phyloP scores from a whole-genome alignment of 2,329 filamentous ascomycete species.

The Pezicula rhizophila region DNA sequence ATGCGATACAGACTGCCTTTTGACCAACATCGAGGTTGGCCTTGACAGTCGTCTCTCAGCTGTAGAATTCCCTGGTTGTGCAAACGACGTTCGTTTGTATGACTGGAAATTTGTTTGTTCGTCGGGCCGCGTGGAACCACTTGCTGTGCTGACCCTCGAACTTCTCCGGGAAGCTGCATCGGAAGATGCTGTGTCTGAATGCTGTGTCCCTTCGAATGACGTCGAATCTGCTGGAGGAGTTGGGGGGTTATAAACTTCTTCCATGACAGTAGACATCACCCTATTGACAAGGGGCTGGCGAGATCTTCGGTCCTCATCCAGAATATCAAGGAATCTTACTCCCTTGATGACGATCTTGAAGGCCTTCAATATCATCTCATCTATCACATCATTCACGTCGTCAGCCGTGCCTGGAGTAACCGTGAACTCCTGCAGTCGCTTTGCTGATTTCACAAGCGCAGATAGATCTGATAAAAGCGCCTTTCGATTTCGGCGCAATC shows the following conservation, averaged over 20 bases:
- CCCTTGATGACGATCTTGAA: constrained; percentile 92
- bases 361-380: constrained; percentile 88
- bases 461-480: constrained; percentile 85
- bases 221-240: constrained; percentile 57
- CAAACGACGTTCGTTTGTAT: constrained; percentile 22
- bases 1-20: constrained; percentile 45
- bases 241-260: constrained; percentile 53
- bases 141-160: constrained; percentile 25
- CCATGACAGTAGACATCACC: constrained; percentile 53
- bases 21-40: constrained; percentile 17
- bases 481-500: constrained; percentile 75
- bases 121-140: constrained; percentile 19
- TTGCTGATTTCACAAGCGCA: constrained; percentile 80
- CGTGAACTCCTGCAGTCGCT: constrained; percentile 71
- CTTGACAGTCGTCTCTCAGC: constrained; percentile 21
- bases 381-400: constrained; percentile 69
- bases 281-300: constrained; percentile 46
- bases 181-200: constrained; percentile 35
- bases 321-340: constrained; percentile 81
- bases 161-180: constrained; percentile 23
- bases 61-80: constrained; percentile 13
- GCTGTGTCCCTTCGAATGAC: constrained; percentile 35
- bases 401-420: constrained; percentile 40
- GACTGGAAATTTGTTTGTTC: constrained; percentile 25
- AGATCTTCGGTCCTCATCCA: constrained; percentile 57